A percentile compares a stretch with the other conserved stretches of the same genome.
Conservation (phyloP, 2,329 filamentous ascomycete genomes). For the Alternaria consortialis region DNA sequence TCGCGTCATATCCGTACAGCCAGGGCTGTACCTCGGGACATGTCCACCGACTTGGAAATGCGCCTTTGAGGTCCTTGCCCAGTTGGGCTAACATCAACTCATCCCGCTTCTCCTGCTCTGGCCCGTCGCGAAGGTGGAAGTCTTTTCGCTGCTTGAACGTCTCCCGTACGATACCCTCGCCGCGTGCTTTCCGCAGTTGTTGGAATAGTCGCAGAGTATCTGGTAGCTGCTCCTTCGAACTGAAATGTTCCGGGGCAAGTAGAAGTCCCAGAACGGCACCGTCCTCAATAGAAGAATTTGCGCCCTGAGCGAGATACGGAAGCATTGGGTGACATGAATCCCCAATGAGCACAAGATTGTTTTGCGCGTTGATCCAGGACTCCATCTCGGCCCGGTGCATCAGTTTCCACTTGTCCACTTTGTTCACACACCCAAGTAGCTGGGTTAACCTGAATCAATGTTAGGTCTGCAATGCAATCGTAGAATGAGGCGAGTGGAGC, state of each 20-base stretch:
- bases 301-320: constrained; percentile 55
- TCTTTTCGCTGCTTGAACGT: constrained; percentile 62
- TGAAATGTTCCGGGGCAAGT: constrained; percentile 47
- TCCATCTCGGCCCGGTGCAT: constrained; percentile 59
- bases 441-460: constrained; percentile 26
- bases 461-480: constrained; percentile 31
- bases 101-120: constrained; percentile 67
- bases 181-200: constrained; percentile 57
- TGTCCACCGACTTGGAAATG: constrained; percentile 69
- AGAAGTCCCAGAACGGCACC: constrained; percentile 70
- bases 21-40: constrained; percentile 48
- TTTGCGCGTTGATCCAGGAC: constrained; percentile 56
- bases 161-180: constrained; percentile 67
- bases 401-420: constrained; percentile 74
- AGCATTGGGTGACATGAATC: constrained; percentile 49
- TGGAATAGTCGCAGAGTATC: constrained; percentile 57
- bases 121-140: constrained; percentile 59
- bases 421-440: constrained; percentile 58
- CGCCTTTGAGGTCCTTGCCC: constrained; percentile 58
- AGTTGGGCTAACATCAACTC: constrained; percentile 65
- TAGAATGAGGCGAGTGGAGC: constrained; percentile 44
- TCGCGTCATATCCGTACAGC: constrained; percentile 49
- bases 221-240: constrained; percentile 37
- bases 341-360: constrained; percentile 63
- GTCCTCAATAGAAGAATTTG: constrained; percentile 73